A percentile compares a stretch with the other conserved stretches of the same genome.
phyloP scores from a whole-genome alignment of 768 basidiomycete genomes.

The Suillus sp. region DNA sequence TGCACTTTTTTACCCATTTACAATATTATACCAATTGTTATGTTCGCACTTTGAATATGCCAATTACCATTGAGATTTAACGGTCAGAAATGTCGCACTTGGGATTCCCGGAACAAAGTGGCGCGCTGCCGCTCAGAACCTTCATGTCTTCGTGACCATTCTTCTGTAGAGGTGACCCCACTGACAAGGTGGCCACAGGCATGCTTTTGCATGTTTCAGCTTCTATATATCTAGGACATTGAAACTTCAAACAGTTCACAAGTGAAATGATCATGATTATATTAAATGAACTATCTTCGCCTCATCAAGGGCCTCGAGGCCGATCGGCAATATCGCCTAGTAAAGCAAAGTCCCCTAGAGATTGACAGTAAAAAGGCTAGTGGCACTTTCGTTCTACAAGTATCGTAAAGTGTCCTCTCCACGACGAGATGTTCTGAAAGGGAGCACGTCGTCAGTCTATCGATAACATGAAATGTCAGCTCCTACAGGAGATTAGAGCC shows the following conservation, averaged over 20 bases:
- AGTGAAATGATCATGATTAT: no score
- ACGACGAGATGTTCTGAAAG: conserved; percentile 43
- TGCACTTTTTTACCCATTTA: neutral
- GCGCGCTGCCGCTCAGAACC: conserved; percentile 39
- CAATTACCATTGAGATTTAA: conserved; percentile 64
- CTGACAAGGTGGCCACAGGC: conserved; percentile 76
- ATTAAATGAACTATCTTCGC: no score
- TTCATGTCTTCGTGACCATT: conserved; percentile 47
- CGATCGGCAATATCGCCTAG: no score
- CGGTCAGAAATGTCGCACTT: conserved; percentile 80
- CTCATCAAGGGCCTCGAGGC: no score
- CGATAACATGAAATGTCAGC: neutral
- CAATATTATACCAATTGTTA: no score
- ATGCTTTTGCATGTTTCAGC: conserved; percentile 72
- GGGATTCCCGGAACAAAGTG: conserved; percentile 67
- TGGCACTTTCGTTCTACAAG: neutral
- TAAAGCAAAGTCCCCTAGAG: no score
- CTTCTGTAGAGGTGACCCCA: conserved; percentile 65
- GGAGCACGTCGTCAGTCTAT: neutral
- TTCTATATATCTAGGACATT: neutral
- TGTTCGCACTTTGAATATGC: no score
- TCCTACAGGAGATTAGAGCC: neutral
- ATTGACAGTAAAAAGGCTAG: no score
- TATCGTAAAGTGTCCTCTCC: conserved; percentile 70
- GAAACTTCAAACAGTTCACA: no score